phyloP scores from a whole-genome alignment of 257 asterid genomes.

The Primulina huaijiensis region DNA sequence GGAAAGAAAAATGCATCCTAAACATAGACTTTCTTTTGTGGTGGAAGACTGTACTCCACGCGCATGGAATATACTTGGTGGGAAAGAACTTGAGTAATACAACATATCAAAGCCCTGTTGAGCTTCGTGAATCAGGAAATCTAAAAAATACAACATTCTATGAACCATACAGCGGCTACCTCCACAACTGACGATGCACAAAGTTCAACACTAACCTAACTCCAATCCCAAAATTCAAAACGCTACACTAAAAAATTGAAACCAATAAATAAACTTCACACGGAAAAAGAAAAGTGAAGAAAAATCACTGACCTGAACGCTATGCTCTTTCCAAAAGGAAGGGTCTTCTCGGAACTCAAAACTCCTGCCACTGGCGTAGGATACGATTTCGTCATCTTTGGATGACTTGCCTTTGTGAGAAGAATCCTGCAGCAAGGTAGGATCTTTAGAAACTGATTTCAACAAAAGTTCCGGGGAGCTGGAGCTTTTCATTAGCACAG shows the following conservation, averaged over 20 bases:
- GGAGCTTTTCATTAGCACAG: constrained; percentile 43
- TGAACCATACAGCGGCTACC: neutral
- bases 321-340: constrained; percentile 81
- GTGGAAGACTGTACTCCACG: neutral
- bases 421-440: constrained; percentile 14
- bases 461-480: constrained; percentile 59
- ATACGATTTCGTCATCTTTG: constrained; percentile 33
- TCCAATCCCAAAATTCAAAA: constrained; percentile 8
- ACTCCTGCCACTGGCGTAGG: constrained; percentile 28
- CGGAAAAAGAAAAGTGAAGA: neutral
- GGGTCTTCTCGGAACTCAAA: constrained; percentile 78
- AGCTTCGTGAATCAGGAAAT: too few species aligned
- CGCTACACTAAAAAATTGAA: neutral
- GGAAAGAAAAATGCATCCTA: neutral
- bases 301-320: constrained; percentile 56
- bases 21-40: neutral
- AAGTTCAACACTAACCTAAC: neutral
- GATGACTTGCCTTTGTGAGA: constrained; percentile 36
- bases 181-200: neutral
- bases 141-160: neutral
- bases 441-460: constrained; percentile 50
- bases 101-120: too few species aligned
- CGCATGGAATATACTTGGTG: too few species aligned
- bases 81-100: too few species aligned
- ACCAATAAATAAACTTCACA: neutral